These are phyloP conservation scores for Apiospora saccharicola DNA, from an alignment of 2,329 filamentous ascomycete species.

Conservation along the genomic window DNA sequence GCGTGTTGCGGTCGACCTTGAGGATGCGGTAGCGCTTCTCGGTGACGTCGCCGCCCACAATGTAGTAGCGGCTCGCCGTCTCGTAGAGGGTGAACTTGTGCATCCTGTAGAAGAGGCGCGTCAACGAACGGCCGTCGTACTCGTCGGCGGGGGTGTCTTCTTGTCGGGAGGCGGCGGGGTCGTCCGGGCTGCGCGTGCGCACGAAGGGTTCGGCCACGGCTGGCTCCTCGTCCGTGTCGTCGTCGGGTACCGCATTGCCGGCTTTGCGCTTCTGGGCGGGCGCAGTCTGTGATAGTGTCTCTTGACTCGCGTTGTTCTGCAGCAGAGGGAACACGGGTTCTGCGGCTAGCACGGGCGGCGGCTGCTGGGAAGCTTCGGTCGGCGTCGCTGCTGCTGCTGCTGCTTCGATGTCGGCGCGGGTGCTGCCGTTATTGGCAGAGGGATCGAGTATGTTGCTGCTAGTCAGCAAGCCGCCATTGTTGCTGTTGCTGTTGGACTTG, in stretches of 20 bases:
- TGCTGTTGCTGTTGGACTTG: background rate
- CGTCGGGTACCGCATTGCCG: constrained; percentile 42
- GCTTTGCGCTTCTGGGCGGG: constrained; percentile 37
- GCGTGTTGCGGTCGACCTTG: constrained; percentile 91
- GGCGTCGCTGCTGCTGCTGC: background rate
- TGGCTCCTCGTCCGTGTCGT: constrained; percentile 66
- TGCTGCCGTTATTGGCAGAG: constrained; percentile 26
- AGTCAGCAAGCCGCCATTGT: background rate
- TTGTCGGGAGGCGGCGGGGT: constrained; percentile 34
- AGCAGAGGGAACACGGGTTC: constrained; percentile 49
- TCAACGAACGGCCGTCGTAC: constrained; percentile 35
- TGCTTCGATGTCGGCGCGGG: constrained; percentile 19
- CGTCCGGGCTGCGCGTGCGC: constrained; percentile 61
- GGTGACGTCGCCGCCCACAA: constrained; percentile 90
- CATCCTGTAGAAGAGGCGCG: constrained; percentile 70
- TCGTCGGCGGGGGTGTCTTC: constrained; percentile 33
- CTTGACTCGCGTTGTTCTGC: constrained; percentile 50
- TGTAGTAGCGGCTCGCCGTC: constrained; percentile 90
- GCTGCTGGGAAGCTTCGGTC: constrained; percentile 11
- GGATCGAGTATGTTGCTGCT: constrained; percentile 23
- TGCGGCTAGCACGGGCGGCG: constrained; percentile 4
- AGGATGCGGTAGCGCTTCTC: constrained; percentile 89
- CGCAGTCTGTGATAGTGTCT: constrained; percentile 43
- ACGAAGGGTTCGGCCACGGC: constrained; percentile 65
- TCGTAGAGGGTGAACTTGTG: constrained; percentile 98